phyloP scores from a whole-genome alignment of 768 basidiomycete species.

The Auriscalpium vulgare region DNA sequence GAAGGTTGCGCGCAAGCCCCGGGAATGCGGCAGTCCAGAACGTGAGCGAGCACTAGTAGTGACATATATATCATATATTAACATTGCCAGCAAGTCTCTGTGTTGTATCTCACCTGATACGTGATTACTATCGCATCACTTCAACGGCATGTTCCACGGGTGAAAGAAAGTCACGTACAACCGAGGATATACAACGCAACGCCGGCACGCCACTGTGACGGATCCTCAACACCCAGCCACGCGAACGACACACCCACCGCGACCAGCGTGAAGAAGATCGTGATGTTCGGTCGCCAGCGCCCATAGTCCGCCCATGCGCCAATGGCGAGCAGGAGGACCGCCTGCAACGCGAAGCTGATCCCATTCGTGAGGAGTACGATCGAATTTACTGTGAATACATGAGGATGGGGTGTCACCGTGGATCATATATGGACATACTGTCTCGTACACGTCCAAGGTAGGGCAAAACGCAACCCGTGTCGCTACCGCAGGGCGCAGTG shows the following conservation, averaged over 20 bases:
- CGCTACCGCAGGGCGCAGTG: slow-evolving; percentile 37
- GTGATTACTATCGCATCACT: slow-evolving; percentile 43
- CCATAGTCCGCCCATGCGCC: slow-evolving; percentile 83
- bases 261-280: slow-evolving; percentile 62
- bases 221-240: slow-evolving; percentile 67
- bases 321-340: slow-evolving; percentile 51
- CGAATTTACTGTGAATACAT: slow-evolving; percentile 47
- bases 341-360: slow-evolving; percentile 72
- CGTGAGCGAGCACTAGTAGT: slow-evolving; percentile 52
- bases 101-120: slow-evolving; percentile 43
- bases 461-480: slow-evolving; percentile 53
- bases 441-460: slow-evolving; percentile 56
- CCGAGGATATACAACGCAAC: slow-evolving; percentile 58
- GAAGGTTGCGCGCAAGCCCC: slow-evolving; percentile 61
- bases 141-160: slow-evolving; percentile 4
- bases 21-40: slow-evolving; percentile 85
- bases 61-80: neutral
- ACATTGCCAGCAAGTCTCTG: neutral
- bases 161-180: slow-evolving; percentile 31
- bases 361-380: slow-evolving; percentile 76
- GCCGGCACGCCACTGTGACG: slow-evolving; percentile 56
- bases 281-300: slow-evolving; percentile 78
- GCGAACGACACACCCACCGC: slow-evolving; percentile 65
- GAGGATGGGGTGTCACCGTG: neutral
- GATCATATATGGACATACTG: slow-evolving; percentile 32